Evolutionary conservation across 2,329 filamentous ascomycete species (phyloP).

Genomic region (Passalora sequoiae): DNA sequence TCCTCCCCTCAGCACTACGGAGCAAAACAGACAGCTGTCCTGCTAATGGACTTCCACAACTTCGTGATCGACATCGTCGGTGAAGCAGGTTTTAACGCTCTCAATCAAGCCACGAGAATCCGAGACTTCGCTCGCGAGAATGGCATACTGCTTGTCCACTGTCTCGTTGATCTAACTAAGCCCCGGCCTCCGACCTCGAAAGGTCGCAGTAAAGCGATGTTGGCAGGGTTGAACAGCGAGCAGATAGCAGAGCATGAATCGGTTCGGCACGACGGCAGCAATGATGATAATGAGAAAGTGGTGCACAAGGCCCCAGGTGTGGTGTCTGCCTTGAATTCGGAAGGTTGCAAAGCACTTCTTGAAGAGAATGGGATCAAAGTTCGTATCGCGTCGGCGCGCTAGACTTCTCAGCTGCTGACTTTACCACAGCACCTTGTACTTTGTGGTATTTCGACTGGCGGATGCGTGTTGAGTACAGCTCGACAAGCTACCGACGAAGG

Average conservation of each 20-base stretch:
- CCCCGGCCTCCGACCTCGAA: not conserved
- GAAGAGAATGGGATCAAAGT: constrained; percentile 9
- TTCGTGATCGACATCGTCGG: constrained; percentile 8
- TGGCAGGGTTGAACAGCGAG: no score
- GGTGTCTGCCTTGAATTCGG: constrained; percentile 14
- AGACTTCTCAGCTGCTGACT: no score
- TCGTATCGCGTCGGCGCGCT: no score
- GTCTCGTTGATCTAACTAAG: constrained; percentile 9
- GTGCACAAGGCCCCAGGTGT: no score
- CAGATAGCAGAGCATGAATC: no score
- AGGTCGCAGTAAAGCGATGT: not conserved
- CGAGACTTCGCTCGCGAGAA: constrained; percentile 16
- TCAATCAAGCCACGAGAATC: constrained; percentile 4
- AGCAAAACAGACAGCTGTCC: constrained; percentile 13
- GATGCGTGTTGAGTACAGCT: constrained; percentile 15
- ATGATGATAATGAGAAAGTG: no score
- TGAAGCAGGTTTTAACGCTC: not conserved
- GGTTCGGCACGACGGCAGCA: no score
- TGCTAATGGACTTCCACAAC: constrained; percentile 18
- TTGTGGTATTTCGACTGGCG: constrained; percentile 15
- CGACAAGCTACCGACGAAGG: constrained; percentile 13
- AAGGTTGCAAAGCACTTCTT: constrained; percentile 8
- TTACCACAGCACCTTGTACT: constrained; percentile 6
- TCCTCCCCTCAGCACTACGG: constrained; percentile 14
- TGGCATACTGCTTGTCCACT: constrained; percentile 15